Base-by-base conservation (phyloP, 768 basidiomycete genomes). In the Rubroboletus pulcherrimus region DNA sequence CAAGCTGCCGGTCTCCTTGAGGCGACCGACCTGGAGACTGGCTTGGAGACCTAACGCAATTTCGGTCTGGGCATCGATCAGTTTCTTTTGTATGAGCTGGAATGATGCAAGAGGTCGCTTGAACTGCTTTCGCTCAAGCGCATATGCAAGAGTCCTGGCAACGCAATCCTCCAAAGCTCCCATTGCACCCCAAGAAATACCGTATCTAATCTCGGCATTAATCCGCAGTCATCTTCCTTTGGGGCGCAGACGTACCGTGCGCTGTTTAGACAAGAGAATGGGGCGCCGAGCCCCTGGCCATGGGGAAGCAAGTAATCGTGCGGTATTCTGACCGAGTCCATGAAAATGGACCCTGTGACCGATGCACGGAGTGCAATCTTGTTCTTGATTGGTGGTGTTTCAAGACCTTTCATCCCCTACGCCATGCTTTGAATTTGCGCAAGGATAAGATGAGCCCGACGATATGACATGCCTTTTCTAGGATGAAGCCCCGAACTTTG, bases 21-120 rank as follows among this genome's bases (percentile, higher is more conserved):
- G 76, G 31, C 93, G 79, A 2, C 95, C 95, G 4, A 89, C 87
- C 67, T 90, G 90, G 31, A 89, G 71, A 60, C 84, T 87, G 7
- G 88, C 87, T 41, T 83, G 78, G 26, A 92, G 74, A 7, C 94
- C 92, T 12, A 95, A 76, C 1, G 87, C 82, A 9, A 85, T 82
- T 65, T 97, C 93, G 2, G 87, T 91, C 60, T 93, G 88, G 12
- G 96, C 94, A 61, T 98, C 94, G 4, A 89, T 93, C 15, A 98
- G 80, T 73, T 98, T 98, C 83, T 96, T 96, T 71, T 98, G 95
- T 17, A 98, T 80, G n/a, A 98, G 85, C 72, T 98, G 96, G 84
- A 96, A 98, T 6, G 89, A 89, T 2, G 92, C 95, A 4, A 98
- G 77, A 0, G 94, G 93, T 37, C 88, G 84, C 24, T 83, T 78